Conservation (phyloP, 768 basidiomycete species). For the Rubroboletus pulcherrimus region DNA sequence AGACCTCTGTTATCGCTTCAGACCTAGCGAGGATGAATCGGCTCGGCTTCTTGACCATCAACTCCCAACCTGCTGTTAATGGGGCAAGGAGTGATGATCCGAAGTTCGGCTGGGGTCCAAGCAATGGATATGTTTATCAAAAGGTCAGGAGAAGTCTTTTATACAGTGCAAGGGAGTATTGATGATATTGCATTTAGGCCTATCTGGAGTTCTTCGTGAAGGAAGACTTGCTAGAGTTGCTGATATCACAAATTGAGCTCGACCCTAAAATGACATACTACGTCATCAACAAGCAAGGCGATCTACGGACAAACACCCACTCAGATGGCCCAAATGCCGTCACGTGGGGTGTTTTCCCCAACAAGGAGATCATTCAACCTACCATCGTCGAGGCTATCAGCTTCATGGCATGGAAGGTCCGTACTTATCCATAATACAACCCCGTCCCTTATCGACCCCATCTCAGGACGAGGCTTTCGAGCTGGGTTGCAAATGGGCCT, state of each 20-base stretch:
- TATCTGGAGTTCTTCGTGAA: slow-evolving; percentile 95
- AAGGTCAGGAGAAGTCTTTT: slow-evolving; percentile 51
- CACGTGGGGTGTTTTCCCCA: slow-evolving; percentile 97
- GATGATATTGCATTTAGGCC: slow-evolving; percentile 49
- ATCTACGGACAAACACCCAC: slow-evolving; percentile 91
- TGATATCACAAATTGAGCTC: slow-evolving; percentile 78
- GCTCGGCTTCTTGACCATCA: slow-evolving; percentile 93
- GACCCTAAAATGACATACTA: slow-evolving; percentile 93
- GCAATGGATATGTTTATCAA: slow-evolving; percentile 93
- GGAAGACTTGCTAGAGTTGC: slow-evolving; percentile 64
- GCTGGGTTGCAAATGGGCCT: slow-evolving; percentile 88
- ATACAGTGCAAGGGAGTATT: neutral
- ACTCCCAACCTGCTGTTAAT: slow-evolving; percentile 94
- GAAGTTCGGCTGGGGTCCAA: slow-evolving; percentile 89
- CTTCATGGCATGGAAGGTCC: slow-evolving; percentile 97
- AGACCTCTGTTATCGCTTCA: slow-evolving; percentile 76
- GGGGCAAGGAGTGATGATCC: slow-evolving; percentile 82
- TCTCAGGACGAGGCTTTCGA: slow-evolving; percentile 91
- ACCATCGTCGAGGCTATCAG: slow-evolving; percentile 96
- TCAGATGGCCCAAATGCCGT: slow-evolving; percentile 98
- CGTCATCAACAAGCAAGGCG: slow-evolving; percentile 93
- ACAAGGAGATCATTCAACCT: slow-evolving; percentile 93
- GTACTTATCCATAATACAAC: slow-evolving; percentile 14
- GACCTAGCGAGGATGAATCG: slow-evolving; percentile 84
- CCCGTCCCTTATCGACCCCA: slow-evolving; percentile 6